Evolutionary conservation across 1,139 yeast genomes (phyloP), one percentile per base, ranked within the genome.

Genomic region (Arxiozyma heterogenica): DNA sequence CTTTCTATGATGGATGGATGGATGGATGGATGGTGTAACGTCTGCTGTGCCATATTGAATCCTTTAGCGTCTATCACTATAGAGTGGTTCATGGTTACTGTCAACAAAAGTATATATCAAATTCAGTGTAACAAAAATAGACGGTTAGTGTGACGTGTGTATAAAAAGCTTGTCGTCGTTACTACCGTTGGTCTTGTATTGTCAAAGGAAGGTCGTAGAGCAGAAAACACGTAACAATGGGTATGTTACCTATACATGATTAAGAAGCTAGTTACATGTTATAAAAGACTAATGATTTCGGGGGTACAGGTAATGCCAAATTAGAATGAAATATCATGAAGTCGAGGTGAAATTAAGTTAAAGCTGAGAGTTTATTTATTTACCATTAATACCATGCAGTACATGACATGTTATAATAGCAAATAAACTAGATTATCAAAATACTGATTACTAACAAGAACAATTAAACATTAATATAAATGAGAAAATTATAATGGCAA

Each of bases 171-270:
- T 34, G 39, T 34, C n/a, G 39, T 12, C 8, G 4, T 34, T 34
- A 15, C n/a, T 12, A 2, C 3, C 2, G n/a, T 15, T 8, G 2
- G 3, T 6, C 4, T 11, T 12, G 39, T 15, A 12, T 34, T 34
- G 8, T 1, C 17, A 34, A 8, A 34, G 15, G 39, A 34, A 34
- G n/a, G n/a, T 34, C 39, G 42, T 46, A 46, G 39, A 49, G 42
- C 65, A 65, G 66, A 63, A 64, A 66, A 60, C 64, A 65, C 62
- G 67, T 63, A 66, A 67, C 66, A 66, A 67, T 67, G 71, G 70
- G 70, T 67, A 67, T 66, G 70, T 66, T 47, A 18, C 55, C 44
- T 34, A 34, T 17, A 38, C 30, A 20, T 38, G 39, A 9, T 18
- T 38, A 17, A 38, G 38, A 48, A 2, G 12, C 25, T 23, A 41